phyloP scores from a whole-genome alignment of 768 basidiomycete genomes.

The Macrolepiota dolichaula region DNA sequence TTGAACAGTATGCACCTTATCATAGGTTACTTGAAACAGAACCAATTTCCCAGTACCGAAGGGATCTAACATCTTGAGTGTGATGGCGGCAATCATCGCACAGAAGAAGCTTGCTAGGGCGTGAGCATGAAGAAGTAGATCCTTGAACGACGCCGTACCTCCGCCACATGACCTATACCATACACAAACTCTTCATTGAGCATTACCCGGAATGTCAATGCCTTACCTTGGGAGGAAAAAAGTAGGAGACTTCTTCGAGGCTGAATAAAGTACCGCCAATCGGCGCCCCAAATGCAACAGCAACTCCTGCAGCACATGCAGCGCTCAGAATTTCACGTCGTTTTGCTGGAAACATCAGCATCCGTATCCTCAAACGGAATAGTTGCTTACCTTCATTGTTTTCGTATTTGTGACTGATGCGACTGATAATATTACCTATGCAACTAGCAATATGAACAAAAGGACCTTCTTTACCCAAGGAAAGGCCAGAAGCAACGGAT shows the following conservation, averaged over 20 bases:
- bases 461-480: conserved; percentile 67
- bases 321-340: conserved; percentile 93
- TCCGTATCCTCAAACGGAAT: background rate
- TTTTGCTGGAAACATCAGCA: conserved; percentile 53
- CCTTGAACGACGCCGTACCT: conserved; percentile 47
- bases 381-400: conserved; percentile 77
- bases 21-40: conserved; percentile 87
- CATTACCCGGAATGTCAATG: background rate
- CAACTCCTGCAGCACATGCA: conserved; percentile 95
- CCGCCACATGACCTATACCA: conserved; percentile 83
- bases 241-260: conserved; percentile 94
- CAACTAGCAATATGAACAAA: conserved; percentile 94
- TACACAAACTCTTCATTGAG: background rate
- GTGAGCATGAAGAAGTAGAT: conserved; percentile 20
- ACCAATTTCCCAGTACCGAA: conserved; percentile 95
- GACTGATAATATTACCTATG: conserved; percentile 88
- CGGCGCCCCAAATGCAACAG: conserved; percentile 96
- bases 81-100: conserved; percentile 95
- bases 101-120: conserved; percentile 82
- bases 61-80: conserved; percentile 88
- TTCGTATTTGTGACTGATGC: conserved; percentile 87
- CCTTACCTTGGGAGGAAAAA: conserved; percentile 87
- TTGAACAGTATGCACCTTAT: conserved; percentile 47
- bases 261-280: conserved; percentile 93
- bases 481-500: conserved; percentile 89